Conservation (phyloP, 768 basidiomycete species). For the Pisolithus sp. region DNA sequence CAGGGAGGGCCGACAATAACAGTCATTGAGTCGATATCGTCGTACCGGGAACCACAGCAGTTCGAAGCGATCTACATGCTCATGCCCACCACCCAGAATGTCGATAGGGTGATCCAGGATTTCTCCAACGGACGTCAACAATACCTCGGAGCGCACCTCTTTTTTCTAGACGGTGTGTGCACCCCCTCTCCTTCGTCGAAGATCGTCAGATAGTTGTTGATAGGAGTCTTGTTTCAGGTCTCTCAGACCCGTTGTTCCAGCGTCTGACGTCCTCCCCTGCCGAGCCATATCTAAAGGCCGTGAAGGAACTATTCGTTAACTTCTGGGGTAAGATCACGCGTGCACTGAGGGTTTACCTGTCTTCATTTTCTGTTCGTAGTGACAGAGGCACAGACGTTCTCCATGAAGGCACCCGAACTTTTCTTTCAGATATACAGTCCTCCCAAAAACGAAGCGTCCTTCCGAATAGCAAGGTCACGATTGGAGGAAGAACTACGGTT, state of each 20-base stretch:
- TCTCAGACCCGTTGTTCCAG: slow-evolving; percentile 73
- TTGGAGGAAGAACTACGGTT: slow-evolving; percentile 85
- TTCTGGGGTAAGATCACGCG: slow-evolving; percentile 71
- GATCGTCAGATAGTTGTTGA: slow-evolving; percentile 1
- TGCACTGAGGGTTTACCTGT: neutral
- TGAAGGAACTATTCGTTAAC: slow-evolving; percentile 88
- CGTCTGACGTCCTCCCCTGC: slow-evolving; percentile 70
- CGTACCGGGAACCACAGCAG: slow-evolving; percentile 72
- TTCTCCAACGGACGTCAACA: slow-evolving; percentile 57
- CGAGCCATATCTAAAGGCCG: slow-evolving; percentile 63
- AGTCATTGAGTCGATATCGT: slow-evolving; percentile 93
- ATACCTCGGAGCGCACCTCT: slow-evolving; percentile 83
- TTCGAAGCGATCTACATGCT: slow-evolving; percentile 92
- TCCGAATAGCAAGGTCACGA: slow-evolving; percentile 61
- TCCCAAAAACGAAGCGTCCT: slow-evolving; percentile 62
- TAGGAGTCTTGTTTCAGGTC: slow-evolving; percentile 38
- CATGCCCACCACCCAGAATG: slow-evolving; percentile 92
- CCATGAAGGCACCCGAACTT: slow-evolving; percentile 63
- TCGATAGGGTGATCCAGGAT: slow-evolving; percentile 86
- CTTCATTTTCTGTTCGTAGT: slow-evolving; percentile 39
- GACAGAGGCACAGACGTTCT: slow-evolving; percentile 81
- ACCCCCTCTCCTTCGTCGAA: neutral
- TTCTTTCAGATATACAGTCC: slow-evolving; percentile 92
- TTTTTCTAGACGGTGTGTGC: slow-evolving; percentile 86
- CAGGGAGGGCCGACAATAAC: slow-evolving; percentile 8